Evolutionary conservation across 352 stramenopile species (phyloP).

Genomic region (Globisporangium lucens): DNA sequence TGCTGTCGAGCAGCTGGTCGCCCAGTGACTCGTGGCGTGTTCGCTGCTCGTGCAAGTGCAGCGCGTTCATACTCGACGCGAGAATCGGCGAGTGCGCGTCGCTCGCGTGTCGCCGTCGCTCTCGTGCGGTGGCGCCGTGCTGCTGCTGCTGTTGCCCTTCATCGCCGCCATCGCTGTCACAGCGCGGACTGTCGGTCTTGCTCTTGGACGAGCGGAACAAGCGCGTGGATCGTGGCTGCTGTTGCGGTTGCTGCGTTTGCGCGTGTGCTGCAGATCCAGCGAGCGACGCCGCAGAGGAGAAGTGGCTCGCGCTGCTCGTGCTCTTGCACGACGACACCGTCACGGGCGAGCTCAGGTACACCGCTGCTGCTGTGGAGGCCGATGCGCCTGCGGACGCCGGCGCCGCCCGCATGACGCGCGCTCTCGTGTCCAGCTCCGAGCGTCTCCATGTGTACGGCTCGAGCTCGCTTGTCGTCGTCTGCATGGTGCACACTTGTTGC

Average conservation of each 20-base stretch:
- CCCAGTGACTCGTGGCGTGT: not conserved
- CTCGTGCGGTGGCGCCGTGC: not conserved
- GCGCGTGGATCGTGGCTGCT: slow-evolving; percentile 11
- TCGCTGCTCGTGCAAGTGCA: slow-evolving; percentile 7
- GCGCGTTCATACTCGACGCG: not conserved
- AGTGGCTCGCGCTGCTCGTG: not conserved
- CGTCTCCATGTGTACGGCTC: slow-evolving; percentile 1
- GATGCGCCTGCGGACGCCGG: slow-evolving; percentile 8
- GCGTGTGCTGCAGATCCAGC: not conserved
- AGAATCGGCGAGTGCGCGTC: slow-evolving; percentile 8
- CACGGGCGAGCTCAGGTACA: not conserved
- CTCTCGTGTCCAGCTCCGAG: slow-evolving; percentile 11
- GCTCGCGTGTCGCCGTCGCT: not conserved
- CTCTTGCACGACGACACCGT: slow-evolving; percentile 3
- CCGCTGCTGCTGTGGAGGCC: not conserved
- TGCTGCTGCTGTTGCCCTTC: not conserved
- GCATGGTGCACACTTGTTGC: not conserved
- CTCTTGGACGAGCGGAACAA: slow-evolving; percentile 22
- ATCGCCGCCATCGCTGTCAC: not conserved
- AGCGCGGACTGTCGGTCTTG: slow-evolving; percentile 7
- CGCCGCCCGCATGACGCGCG: slow-evolving; percentile 8
- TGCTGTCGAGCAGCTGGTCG: slow-evolving; percentile 4
- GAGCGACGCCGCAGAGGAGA: not conserved
- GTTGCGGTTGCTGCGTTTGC: slow-evolving; percentile 3
- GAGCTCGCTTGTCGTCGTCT: not conserved